These are phyloP conservation scores for Aegilops tauschii DNA, from an alignment of 176 grass and related monocot species.

Conservation along the genomic window DNA sequence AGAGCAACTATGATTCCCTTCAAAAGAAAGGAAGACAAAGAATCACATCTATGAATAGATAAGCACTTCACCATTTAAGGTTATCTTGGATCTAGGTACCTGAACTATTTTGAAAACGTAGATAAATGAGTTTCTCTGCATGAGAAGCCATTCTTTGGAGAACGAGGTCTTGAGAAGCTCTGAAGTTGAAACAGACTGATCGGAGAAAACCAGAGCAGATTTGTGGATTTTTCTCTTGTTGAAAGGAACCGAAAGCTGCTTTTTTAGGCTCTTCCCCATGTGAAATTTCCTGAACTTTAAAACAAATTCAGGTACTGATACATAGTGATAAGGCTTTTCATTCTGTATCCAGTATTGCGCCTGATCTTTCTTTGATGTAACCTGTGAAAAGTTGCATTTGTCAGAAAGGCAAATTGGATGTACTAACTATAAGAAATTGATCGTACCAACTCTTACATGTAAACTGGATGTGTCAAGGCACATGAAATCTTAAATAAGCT, in stretches of 20 bases:
- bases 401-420: conserved; percentile 4
- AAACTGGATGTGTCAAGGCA: not conserved
- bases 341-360: conserved; percentile 60
- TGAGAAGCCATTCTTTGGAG: conserved; percentile 93
- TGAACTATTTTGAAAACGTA: conserved; percentile 87
- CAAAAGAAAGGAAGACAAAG: conserved; percentile 29
- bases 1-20: conserved; percentile 64
- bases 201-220: conserved; percentile 80
- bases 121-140: conserved; percentile 87
- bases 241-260: conserved; percentile 67
- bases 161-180: conserved; percentile 80
- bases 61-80: not conserved
- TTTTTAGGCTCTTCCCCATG: conserved; percentile 59
- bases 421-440: not conserved
- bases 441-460: not conserved
- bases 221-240: conserved; percentile 69
- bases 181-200: conserved; percentile 49
- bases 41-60: conserved; percentile 1
- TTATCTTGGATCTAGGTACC: conserved; percentile 45
- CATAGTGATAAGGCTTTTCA: conserved; percentile 52
- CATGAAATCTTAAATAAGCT: not conserved
- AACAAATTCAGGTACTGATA: conserved; percentile 67
- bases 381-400: conserved; percentile 23
- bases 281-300: conserved; percentile 62
- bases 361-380: conserved; percentile 76